Conservation (phyloP, 2,329 filamentous ascomycete genomes). For the Botryotinia globosa region DNA sequence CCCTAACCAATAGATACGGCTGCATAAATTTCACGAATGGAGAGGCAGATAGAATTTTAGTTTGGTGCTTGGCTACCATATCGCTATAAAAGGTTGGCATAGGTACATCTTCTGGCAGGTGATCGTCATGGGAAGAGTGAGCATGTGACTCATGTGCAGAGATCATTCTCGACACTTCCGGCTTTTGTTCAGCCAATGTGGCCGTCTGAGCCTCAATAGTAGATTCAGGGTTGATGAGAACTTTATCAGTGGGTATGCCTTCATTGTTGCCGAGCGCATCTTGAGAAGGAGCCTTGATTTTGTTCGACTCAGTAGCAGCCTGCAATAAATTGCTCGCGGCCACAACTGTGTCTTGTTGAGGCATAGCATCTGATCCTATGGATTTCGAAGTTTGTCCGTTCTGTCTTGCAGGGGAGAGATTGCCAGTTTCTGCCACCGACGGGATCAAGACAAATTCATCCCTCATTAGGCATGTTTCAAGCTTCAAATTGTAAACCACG, state of each 20-base stretch:
- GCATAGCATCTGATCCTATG: slow-evolving; percentile 14
- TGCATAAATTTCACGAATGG: slow-evolving; percentile 95
- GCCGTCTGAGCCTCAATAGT: background rate
- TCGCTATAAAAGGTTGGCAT: slow-evolving; percentile 93
- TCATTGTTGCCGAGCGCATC: background rate
- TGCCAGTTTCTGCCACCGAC: slow-evolving; percentile 51
- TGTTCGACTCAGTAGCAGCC: slow-evolving; percentile 26
- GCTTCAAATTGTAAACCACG: slow-evolving; percentile 94
- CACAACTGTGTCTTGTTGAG: slow-evolving; percentile 25
- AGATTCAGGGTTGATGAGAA: background rate
- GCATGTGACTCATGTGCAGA: slow-evolving; percentile 41
- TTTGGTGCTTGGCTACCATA: slow-evolving; percentile 89
- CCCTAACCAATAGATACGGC: slow-evolving; percentile 87
- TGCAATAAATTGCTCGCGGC: slow-evolving; percentile 34
- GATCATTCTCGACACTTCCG: slow-evolving; percentile 30
- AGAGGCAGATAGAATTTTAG: slow-evolving; percentile 89
- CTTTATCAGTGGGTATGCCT: background rate
- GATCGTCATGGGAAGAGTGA: slow-evolving; percentile 47
- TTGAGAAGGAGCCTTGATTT: slow-evolving; percentile 12
- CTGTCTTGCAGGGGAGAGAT: slow-evolving; percentile 41
- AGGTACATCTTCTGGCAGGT: slow-evolving; percentile 73
- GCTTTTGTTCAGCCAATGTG: slow-evolving; percentile 8
- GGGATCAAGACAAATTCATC: slow-evolving; percentile 90
- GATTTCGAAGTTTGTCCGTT: slow-evolving; percentile 22
- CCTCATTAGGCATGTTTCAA: slow-evolving; percentile 90